These are phyloP conservation scores for Penicillium subrubescens DNA, from an alignment of 495 filamentous ascomycete genomes.

Conservation along the genomic window DNA sequence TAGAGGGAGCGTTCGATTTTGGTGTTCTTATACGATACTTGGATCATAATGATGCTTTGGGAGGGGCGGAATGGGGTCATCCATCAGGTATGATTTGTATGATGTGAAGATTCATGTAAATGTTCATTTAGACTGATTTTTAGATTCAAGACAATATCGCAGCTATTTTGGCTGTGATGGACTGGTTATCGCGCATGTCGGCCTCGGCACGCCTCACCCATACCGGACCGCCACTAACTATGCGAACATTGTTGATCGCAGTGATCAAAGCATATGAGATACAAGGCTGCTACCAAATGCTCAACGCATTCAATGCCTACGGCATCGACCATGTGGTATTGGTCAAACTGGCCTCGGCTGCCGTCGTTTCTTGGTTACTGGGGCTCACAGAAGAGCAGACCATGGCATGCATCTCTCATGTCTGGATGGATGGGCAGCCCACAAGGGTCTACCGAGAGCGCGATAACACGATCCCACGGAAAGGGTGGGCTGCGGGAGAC, in stretches of 20 bases:
- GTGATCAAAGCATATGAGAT: constrained; percentile 53
- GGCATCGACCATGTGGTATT: constrained; percentile 51
- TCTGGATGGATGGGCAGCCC: constrained; percentile 43
- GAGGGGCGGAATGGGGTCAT: constrained; percentile 49
- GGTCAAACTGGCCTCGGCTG: constrained; percentile 46
- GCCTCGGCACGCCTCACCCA: constrained; percentile 8
- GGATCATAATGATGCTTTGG: constrained; percentile 49
- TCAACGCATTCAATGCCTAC: constrained; percentile 41
- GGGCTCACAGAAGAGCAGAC: constrained; percentile 35
- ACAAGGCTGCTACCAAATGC: constrained; percentile 44
- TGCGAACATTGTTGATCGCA: constrained; percentile 36
- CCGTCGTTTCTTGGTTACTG: constrained; percentile 41
- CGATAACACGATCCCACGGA: constrained; percentile 42
- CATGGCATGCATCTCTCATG: constrained; percentile 40
- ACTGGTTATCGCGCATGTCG: constrained; percentile 35
- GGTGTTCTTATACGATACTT: constrained; percentile 46
- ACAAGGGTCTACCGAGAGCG: constrained; percentile 36
- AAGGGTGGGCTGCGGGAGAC: constrained; percentile 52
- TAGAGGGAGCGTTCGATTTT: constrained; percentile 49
- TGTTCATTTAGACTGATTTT: not conserved
- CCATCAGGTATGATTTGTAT: constrained; percentile 35
- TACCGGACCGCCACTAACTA: constrained; percentile 27
- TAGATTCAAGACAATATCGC: constrained; percentile 41
- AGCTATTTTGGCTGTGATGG: constrained; percentile 43
- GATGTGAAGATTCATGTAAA: not conserved